Base-by-base conservation (phyloP, 2,329 filamentous ascomycete species). In the Huntiella savannae region DNA sequence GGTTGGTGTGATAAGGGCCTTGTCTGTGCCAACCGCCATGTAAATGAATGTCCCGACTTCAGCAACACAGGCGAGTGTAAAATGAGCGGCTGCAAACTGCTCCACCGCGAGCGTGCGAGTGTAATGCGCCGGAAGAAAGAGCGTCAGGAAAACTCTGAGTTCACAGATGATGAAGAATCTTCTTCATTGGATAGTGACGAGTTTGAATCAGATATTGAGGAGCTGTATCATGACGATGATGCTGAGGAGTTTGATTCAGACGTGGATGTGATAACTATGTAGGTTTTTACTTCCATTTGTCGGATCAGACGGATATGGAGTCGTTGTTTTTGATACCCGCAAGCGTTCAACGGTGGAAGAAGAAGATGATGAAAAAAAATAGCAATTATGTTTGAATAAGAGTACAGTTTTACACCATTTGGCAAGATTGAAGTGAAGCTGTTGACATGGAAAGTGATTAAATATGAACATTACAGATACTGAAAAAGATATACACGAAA, bases 41-140 rank as follows among this genome's bases (percentile, higher is more conserved):
- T 88, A 49, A 80, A 81, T 63, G 88, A 96, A 62, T 96, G 91
- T 62, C 88, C 91, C 52, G 82, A 93, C 60, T 95, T 92, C 67
- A 83, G 84, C 71, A 93, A 94, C 63, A 84, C 75, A 50, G 88
- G 88, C 56, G 68, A 70, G 52, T 98, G 91, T 73, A 77, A 77
- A 59, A 77, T 73, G 59, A 77, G 79, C 62, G 77, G 79, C 53
- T 96, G 88, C 68, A 82, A 80, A 59, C 72, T 94, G 46, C 81
- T 77, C 50, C 91, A 98, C 64, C 76, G 88, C 59, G 83, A 91
- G 64, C 78, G 83, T 63, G 86, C 86, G 59, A 86, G 82, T 67
- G 68, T 79, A 58, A 70, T 79, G 56, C 81, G 84, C 57, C 78
- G 79, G 68, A 70, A 55, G 64, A 62, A 63, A 44, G 67, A 73